These are phyloP conservation scores for Schoenoplectus tabernaemontani DNA, from an alignment of 202 grass and related monocot species.

Conservation along the genomic window DNA sequence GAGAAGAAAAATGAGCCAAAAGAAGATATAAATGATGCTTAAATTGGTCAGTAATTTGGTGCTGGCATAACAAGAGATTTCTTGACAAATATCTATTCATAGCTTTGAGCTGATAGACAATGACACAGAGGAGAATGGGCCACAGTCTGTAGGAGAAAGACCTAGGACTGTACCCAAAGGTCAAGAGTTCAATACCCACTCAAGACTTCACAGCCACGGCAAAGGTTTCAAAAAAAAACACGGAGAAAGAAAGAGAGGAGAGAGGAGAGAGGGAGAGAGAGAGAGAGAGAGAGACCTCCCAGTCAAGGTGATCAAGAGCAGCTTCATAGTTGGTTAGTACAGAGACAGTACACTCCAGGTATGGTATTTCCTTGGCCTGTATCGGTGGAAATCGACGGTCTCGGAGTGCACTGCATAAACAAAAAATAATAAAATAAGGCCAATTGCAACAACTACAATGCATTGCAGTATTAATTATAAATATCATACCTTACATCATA, in stretches of 20 bases:
- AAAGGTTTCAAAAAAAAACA: too few species aligned
- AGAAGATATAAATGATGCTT: background rate
- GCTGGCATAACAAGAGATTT: background rate
- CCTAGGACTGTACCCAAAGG: too few species aligned
- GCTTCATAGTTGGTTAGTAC: slow-evolving; percentile 78
- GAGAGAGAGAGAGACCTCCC: slow-evolving; percentile 81
- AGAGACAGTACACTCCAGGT: slow-evolving; percentile 92
- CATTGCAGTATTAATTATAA: too few species aligned
- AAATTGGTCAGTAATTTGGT: background rate
- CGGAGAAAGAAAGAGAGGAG: too few species aligned
- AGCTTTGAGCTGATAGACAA: background rate
- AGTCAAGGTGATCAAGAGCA: slow-evolving; percentile 76
- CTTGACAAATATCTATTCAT: background rate
- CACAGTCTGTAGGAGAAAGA: too few species aligned
- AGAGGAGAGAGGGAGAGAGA: background rate
- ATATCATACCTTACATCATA: background rate
- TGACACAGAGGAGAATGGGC: too few species aligned
- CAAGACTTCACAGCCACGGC: too few species aligned
- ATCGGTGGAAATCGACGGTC: slow-evolving; percentile 85
- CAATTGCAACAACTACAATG: background rate
- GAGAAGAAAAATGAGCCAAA: too few species aligned
- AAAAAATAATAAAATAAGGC: background rate
- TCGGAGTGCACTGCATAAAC: slow-evolving; percentile 60
- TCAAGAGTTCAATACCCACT: too few species aligned
- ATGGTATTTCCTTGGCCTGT: slow-evolving; percentile 76